These are phyloP conservation scores for Ambrosiella beaveri DNA, from an alignment of 2,329 filamentous ascomycete species.

Conservation along the genomic window DNA sequence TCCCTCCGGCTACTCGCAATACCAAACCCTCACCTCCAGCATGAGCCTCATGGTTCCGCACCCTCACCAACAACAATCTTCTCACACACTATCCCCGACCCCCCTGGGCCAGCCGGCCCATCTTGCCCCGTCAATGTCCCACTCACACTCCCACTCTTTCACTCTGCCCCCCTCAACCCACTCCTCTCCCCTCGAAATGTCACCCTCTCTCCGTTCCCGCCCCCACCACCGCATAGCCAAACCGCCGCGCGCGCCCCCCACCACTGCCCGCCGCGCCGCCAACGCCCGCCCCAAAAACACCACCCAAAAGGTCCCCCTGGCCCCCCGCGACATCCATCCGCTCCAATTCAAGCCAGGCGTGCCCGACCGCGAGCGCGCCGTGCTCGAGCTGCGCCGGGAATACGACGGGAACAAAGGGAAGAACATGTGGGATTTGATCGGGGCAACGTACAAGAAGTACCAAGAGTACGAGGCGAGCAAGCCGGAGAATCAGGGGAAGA, in stretches of 20 bases:
- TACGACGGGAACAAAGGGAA: conserved; percentile 32
- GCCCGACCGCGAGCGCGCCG: conserved; percentile 29
- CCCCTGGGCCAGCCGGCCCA: neutral
- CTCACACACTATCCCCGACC: conserved; percentile 19
- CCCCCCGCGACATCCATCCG: conserved; percentile 12
- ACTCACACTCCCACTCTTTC: neutral
- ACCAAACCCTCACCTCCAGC: neutral
- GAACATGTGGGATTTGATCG: conserved; percentile 41
- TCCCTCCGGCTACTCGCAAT: neutral
- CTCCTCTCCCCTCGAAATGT: neutral
- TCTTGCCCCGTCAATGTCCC: neutral
- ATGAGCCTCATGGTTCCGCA: neutral
- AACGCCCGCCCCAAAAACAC: conserved; percentile 1
- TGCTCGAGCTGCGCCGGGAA: conserved; percentile 32
- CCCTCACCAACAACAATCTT: neutral
- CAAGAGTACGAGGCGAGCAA: neutral
- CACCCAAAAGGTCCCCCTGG: neutral
- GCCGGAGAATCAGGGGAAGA: neutral
- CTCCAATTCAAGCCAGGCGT: conserved; percentile 28
- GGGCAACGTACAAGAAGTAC: conserved; percentile 23
- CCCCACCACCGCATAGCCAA: neutral
- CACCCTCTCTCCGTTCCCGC: neutral
- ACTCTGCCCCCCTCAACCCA: neutral
- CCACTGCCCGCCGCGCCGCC: neutral
- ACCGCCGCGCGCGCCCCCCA: neutral